These are phyloP conservation scores for Melastoma candidum DNA, from an alignment of 441 rosid species.

Conservation along the genomic window DNA sequence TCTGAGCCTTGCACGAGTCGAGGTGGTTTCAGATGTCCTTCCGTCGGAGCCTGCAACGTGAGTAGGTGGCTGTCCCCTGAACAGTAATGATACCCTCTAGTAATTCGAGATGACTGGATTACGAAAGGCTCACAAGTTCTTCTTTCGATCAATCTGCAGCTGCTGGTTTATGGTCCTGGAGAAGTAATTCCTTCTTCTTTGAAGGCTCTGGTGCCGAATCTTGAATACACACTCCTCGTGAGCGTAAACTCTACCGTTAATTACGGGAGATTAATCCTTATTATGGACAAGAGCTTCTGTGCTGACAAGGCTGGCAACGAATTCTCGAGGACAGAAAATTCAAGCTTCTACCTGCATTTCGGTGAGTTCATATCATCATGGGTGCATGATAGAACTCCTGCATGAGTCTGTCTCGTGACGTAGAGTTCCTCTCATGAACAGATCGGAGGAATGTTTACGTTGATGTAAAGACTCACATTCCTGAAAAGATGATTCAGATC, in stretches of 20 bases:
- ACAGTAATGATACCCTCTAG: not conserved
- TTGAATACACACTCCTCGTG: constrained; percentile 64
- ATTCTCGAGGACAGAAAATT: constrained; percentile 53
- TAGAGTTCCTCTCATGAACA: constrained; percentile 10
- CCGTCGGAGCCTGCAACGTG: constrained; percentile 79
- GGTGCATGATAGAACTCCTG: not conserved
- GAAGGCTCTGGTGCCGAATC: constrained; percentile 35
- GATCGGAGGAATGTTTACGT: constrained; percentile 71
- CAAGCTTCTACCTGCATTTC: constrained; percentile 59
- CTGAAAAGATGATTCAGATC: constrained; percentile 68
- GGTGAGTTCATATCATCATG: constrained; percentile 38
- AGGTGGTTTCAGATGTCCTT: constrained; percentile 77
- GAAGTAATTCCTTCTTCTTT: constrained; percentile 74
- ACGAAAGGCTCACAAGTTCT: not conserved
- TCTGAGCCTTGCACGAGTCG: constrained; percentile 62
- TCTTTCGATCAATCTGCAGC: constrained; percentile 34
- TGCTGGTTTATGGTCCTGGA: constrained; percentile 83
- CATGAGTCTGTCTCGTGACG: constrained; percentile 12
- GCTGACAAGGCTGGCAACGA: constrained; percentile 67
- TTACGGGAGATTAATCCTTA: constrained; percentile 62
- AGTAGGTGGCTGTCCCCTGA: constrained; percentile 42
- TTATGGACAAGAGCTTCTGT: constrained; percentile 65
- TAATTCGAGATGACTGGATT: not conserved
- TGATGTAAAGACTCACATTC: constrained; percentile 53
- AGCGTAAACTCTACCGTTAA: constrained; percentile 36